Conservation (phyloP, 2,329 filamentous ascomycete genomes). For the Ophiocordyceps camponoti-floridani region DNA sequence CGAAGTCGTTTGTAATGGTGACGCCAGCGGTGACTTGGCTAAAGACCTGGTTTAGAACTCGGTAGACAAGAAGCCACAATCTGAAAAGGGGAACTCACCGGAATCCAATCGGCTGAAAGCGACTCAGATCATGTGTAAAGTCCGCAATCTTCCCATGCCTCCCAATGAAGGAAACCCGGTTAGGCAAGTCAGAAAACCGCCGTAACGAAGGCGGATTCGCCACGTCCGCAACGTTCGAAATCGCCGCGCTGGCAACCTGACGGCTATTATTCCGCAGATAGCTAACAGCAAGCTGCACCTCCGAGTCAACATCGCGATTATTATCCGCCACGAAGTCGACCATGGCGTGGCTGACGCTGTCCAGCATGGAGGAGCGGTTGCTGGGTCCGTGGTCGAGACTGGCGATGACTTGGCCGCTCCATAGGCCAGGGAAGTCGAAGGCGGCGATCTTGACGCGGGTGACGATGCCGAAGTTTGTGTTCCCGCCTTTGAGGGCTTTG, state of each 20-base stretch:
- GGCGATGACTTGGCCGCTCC: neutral
- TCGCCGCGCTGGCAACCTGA: neutral
- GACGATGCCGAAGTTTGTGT: slow-evolving; percentile 26
- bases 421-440: slow-evolving; percentile 8
- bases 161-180: neutral
- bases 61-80: too few species aligned
- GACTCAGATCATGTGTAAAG: neutral
- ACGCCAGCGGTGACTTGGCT: neutral
- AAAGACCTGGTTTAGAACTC: too few species aligned
- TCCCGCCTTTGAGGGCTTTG: slow-evolving; percentile 28
- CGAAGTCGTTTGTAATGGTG: neutral
- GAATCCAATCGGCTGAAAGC: neutral
- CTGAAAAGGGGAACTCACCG: neutral
- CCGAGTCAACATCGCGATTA: neutral
- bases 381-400: neutral
- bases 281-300: neutral
- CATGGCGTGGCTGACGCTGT: neutral
- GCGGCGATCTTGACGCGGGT: slow-evolving; percentile 6
- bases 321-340: neutral
- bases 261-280: neutral
- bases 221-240: neutral
- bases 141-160: neutral
- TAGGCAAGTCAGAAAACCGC: neutral
- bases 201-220: neutral
- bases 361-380: neutral